Conservation (phyloP, 805 yeast genomes). For the Clavispora santaluciae region DNA sequence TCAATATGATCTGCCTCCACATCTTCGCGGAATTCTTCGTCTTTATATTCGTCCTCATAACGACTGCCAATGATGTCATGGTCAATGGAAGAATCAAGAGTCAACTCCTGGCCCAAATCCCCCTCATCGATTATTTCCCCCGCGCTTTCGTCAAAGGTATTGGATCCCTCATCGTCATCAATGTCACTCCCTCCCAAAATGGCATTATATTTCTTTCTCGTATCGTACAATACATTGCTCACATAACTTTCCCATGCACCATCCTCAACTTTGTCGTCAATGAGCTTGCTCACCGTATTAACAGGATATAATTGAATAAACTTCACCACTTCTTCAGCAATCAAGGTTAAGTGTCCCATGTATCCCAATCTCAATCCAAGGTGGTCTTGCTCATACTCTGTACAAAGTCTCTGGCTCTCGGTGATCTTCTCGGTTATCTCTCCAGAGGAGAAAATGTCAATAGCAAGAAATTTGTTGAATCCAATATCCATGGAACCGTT, state of each 20-base stretch:
- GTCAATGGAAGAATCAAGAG: slow-evolving; percentile 27
- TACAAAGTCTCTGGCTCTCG: slow-evolving; percentile 40
- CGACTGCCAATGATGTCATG: slow-evolving; percentile 26
- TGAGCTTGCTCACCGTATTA: slow-evolving; percentile 31
- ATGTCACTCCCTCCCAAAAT: slow-evolving; percentile 72
- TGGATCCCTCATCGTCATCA: slow-evolving; percentile 31
- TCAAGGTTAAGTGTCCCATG: slow-evolving; percentile 29
- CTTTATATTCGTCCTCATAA: slow-evolving; percentile 22
- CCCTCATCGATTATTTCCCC: slow-evolving; percentile 36
- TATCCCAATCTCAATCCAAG: slow-evolving; percentile 26
- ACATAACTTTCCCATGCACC: slow-evolving; percentile 78
- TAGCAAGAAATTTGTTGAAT: slow-evolving; percentile 42
- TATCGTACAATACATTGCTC: slow-evolving; percentile 74
- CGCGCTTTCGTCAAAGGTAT: slow-evolving; percentile 26
- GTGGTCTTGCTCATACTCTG: slow-evolving; percentile 22
- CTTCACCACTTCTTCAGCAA: slow-evolving; percentile 29
- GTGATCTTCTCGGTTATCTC: slow-evolving; percentile 39
- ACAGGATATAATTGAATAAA: slow-evolving; percentile 35
- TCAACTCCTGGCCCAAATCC: slow-evolving; percentile 24
- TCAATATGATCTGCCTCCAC: slow-evolving; percentile 11
- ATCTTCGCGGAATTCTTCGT: slow-evolving; percentile 16
- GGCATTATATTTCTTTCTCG: slow-evolving; percentile 91
- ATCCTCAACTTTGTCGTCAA: slow-evolving; percentile 35
- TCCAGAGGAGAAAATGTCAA: slow-evolving; percentile 55
- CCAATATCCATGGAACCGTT: slow-evolving; percentile 47